Conservation (phyloP, 257 asterid genomes). For the Henckelia pumila region DNA sequence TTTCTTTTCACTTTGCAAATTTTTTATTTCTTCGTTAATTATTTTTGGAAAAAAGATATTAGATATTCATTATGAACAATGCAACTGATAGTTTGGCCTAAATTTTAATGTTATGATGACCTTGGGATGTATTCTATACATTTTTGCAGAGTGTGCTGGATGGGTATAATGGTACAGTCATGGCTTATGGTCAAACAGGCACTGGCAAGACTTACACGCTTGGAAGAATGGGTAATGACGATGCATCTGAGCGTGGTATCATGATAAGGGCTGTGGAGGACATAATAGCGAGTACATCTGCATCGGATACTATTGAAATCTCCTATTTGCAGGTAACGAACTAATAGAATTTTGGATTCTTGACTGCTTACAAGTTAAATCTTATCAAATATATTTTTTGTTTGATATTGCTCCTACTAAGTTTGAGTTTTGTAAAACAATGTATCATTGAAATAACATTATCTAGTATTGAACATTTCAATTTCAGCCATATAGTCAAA, state of each 20-base stretch:
- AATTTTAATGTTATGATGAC: slow-evolving; percentile 3
- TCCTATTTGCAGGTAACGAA: slow-evolving; percentile 73
- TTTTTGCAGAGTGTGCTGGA: slow-evolving; percentile 79
- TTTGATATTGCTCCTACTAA: not conserved
- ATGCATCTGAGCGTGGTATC: slow-evolving; percentile 80
- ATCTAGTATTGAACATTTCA: not conserved
- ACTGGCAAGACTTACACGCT: slow-evolving; percentile 93
- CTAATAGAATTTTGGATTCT: not conserved
- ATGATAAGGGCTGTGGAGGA: slow-evolving; percentile 93
- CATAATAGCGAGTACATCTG: slow-evolving; percentile 48
- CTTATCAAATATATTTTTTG: slow-evolving; percentile 3
- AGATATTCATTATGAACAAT: not conserved
- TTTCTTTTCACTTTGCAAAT: not conserved
- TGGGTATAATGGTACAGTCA: slow-evolving; percentile 88
- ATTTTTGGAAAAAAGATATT: not conserved
- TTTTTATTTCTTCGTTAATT: not conserved
- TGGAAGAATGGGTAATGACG: slow-evolving; percentile 70
- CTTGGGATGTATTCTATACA: slow-evolving; percentile 19
- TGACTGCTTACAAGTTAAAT: not conserved
- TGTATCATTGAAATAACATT: too few species aligned
- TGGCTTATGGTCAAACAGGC: slow-evolving; percentile 95
- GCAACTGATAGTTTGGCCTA: not conserved
- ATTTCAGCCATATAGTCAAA: too few species aligned
- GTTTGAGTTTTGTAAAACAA: too few species aligned
- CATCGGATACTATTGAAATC: slow-evolving; percentile 67